Conservation (phyloP, 83 land plant genomes). For the Diphasiastrum complanatum region DNA sequence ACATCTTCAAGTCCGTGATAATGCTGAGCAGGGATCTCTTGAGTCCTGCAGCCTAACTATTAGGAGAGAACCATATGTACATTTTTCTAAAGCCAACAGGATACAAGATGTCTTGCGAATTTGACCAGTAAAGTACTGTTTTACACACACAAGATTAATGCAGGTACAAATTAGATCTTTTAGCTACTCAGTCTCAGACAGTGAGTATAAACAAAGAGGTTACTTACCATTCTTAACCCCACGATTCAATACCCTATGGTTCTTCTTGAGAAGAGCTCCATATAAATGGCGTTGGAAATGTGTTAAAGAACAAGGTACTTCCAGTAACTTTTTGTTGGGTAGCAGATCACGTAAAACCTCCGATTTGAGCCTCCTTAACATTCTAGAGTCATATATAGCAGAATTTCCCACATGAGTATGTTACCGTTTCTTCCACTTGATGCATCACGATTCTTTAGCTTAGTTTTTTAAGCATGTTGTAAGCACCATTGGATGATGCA, state of each 20-base stretch:
- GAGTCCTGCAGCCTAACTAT: conserved; percentile 21
- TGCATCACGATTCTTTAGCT: no score
- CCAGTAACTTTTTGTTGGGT: conserved; percentile 31
- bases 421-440: no score
- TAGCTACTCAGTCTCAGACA: background rate
- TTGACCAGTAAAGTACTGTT: background rate
- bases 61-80: background rate
- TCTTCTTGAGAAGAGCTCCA: conserved; percentile 28
- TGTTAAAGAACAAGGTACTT: conserved; percentile 34
- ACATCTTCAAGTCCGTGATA: conserved; percentile 34
- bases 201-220: background rate
- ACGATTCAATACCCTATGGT: conserved; percentile 31
- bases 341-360: conserved; percentile 31
- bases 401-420: background rate
- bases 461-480: no score
- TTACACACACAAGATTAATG: background rate
- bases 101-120: background rate
- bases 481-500: background rate
- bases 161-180: background rate
- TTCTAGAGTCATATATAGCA: conserved; percentile 14
- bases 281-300: conserved; percentile 29
- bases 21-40: conserved; percentile 29
- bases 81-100: background rate
- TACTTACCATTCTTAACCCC: conserved; percentile 29
- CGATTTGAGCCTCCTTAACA: conserved; percentile 35